Evolutionary conservation across 176 grass and related monocot species (phyloP).

Genomic region (Phyllostachys edulis): DNA sequence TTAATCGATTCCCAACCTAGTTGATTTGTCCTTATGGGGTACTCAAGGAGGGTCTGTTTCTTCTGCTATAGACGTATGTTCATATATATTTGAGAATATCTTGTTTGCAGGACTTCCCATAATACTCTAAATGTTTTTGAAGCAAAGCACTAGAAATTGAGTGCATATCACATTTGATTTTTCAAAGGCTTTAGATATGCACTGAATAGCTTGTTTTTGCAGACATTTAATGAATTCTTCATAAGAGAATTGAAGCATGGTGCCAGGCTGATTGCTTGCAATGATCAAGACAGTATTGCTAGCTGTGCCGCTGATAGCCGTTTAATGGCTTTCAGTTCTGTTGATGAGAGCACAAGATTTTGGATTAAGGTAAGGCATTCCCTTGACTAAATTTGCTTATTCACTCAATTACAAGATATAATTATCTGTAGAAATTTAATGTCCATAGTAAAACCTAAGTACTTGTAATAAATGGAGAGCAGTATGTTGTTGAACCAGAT

Average conservation of each 20-base stretch:
- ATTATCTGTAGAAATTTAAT: not conserved
- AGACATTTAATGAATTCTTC: slow-evolving; percentile 99
- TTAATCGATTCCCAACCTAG: not conserved
- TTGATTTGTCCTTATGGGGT: not conserved
- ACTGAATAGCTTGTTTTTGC: slow-evolving; percentile 29
- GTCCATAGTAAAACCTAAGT: not conserved
- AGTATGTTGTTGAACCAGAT: not conserved
- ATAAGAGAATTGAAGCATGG: slow-evolving; percentile 75
- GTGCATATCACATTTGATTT: not conserved
- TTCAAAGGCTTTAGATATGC: not conserved
- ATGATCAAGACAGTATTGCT: slow-evolving; percentile 57
- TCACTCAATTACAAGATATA: not conserved
- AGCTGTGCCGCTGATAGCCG: slow-evolving; percentile 95
- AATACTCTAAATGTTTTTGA: not conserved
- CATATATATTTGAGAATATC: slow-evolving; percentile 11
- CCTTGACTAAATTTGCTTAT: not conserved
- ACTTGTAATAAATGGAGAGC: not conserved
- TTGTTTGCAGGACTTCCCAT: not conserved
- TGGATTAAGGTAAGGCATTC: slow-evolving; percentile 80
- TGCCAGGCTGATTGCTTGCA: slow-evolving; percentile 58
- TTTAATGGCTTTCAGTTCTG: slow-evolving; percentile 77
- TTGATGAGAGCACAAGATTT: slow-evolving; percentile 79
- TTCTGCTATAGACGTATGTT: not conserved
- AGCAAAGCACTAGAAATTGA: not conserved
- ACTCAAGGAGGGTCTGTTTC: not conserved